A percentile compares a stretch with the other conserved stretches of the same genome.
Conservation (phyloP, 176 grass and related monocot species). For the Typha latifolia region DNA sequence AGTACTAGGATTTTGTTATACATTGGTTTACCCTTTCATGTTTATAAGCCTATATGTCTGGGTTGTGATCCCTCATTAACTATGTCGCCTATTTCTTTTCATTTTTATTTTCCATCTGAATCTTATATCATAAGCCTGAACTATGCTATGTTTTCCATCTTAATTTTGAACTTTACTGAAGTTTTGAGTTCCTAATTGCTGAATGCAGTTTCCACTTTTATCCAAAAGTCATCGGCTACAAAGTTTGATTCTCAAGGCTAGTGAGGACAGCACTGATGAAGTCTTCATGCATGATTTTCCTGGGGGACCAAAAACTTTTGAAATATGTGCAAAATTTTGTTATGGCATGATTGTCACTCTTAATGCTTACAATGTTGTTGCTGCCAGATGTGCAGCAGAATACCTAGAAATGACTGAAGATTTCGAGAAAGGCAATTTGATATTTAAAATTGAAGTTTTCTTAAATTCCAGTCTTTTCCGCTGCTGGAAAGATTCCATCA, state of each 20-base stretch:
- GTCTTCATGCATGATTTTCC: conserved; percentile 54
- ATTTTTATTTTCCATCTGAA: background rate
- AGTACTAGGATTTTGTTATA: too few relatives aligned
- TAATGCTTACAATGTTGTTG: conserved; percentile 79
- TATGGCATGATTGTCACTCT: conserved; percentile 94
- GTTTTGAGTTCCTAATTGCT: conserved; percentile 14
- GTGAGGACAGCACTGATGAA: conserved; percentile 52
- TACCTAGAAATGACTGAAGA: conserved; percentile 93
- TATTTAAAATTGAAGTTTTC: conserved; percentile 98
- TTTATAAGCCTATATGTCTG: too few relatives aligned
- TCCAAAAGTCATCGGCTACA: conserved; percentile 85
- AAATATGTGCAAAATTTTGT: conserved; percentile 94
- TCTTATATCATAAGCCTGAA: background rate
- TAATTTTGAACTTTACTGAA: conserved; percentile 3
- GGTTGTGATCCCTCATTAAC: too few relatives aligned
- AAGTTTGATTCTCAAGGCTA: conserved; percentile 50
- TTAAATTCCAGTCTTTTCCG: conserved; percentile 75
- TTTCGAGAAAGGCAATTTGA: conserved; percentile 85
- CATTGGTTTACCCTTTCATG: too few relatives aligned
- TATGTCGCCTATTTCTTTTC: background rate
- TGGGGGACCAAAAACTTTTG: conserved; percentile 73
- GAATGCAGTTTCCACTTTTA: conserved; percentile 81
- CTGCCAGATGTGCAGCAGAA: conserved; percentile 73
- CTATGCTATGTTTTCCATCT: background rate
- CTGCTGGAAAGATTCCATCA: conserved; percentile 96